Evolutionary conservation across 176 grass and related monocot species (phyloP).

Genomic region (Pontederia crassipes): DNA sequence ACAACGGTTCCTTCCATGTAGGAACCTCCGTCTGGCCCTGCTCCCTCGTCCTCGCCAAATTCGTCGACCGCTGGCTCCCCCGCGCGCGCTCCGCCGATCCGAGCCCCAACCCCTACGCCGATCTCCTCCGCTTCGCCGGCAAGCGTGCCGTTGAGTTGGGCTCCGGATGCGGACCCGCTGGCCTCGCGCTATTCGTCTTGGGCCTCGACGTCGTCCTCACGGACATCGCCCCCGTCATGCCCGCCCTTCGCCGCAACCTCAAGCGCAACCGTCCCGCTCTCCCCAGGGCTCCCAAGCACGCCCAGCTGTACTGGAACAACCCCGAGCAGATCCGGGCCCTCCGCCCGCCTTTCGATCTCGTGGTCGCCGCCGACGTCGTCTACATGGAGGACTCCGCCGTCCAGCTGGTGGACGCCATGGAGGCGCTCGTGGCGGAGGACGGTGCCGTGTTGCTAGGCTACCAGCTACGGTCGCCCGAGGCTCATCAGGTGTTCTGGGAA

Average conservation of each 20-base stretch:
- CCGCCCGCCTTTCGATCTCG: slow-evolving; percentile 51
- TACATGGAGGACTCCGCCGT: slow-evolving; percentile 79
- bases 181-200: slow-evolving; percentile 60
- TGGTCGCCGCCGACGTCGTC: slow-evolving; percentile 78
- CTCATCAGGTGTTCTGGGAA: slow-evolving; percentile 68
- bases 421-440: slow-evolving; percentile 51
- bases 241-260: slow-evolving; percentile 73
- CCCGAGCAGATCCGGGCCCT: slow-evolving; percentile 43
- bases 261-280: slow-evolving; percentile 59
- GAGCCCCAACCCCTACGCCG: slow-evolving; percentile 49
- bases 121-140: slow-evolving; percentile 60
- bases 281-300: slow-evolving; percentile 44
- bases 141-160: slow-evolving; percentile 72
- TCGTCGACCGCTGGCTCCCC: slow-evolving; percentile 62
- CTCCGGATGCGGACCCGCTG: slow-evolving; percentile 69
- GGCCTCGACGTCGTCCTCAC: slow-evolving; percentile 79
- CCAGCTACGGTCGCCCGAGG: slow-evolving; percentile 75
- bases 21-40: slow-evolving; percentile 92
- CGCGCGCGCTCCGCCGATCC: neutral
- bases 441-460: slow-evolving; percentile 72
- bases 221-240: slow-evolving; percentile 78
- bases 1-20: slow-evolving; percentile 87
- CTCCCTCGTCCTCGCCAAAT: slow-evolving; percentile 95
- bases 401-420: slow-evolving; percentile 72
- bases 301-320: slow-evolving; percentile 82